phyloP scores from a whole-genome alignment of 2,329 filamentous ascomycete species.

The Fonsecaea erecta region DNA sequence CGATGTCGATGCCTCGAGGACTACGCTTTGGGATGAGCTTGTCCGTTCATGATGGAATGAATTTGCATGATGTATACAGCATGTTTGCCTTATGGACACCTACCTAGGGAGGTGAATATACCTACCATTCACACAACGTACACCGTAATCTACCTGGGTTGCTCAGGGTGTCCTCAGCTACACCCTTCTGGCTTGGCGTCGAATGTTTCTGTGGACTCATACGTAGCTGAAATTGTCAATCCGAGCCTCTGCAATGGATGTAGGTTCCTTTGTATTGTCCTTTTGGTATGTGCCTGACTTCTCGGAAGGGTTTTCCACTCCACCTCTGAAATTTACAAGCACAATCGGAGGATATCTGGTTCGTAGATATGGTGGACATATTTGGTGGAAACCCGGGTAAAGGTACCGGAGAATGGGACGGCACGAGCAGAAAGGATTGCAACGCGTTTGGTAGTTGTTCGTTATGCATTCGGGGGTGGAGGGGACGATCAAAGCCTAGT shows the following conservation, averaged over 20 bases:
- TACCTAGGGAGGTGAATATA: no score
- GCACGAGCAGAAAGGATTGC: not conserved
- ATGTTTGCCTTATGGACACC: no score
- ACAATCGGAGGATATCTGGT: not conserved
- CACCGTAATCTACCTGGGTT: no score
- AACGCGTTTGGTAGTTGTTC: not conserved
- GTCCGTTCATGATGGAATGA: slow-evolving; percentile 20
- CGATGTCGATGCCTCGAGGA: not conserved
- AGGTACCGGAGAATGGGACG: not conserved
- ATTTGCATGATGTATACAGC: not conserved
- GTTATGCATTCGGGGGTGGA: not conserved
- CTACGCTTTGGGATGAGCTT: slow-evolving; percentile 24
- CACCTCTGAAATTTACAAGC: no score
- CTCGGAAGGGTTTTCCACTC: not conserved
- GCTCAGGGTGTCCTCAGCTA: no score
- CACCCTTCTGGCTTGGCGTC: no score
- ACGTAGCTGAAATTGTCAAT: not conserved
- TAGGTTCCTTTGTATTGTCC: not conserved
- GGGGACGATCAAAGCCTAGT: not conserved
- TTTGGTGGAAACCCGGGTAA: not conserved
- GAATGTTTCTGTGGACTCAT: no score
- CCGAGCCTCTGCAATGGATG: not conserved
- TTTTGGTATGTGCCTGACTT: not conserved
- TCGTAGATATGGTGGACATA: not conserved
- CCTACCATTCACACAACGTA: no score